Base-by-base conservation (phyloP, 768 basidiomycete species). In the Fomitopsis pulvina region DNA sequence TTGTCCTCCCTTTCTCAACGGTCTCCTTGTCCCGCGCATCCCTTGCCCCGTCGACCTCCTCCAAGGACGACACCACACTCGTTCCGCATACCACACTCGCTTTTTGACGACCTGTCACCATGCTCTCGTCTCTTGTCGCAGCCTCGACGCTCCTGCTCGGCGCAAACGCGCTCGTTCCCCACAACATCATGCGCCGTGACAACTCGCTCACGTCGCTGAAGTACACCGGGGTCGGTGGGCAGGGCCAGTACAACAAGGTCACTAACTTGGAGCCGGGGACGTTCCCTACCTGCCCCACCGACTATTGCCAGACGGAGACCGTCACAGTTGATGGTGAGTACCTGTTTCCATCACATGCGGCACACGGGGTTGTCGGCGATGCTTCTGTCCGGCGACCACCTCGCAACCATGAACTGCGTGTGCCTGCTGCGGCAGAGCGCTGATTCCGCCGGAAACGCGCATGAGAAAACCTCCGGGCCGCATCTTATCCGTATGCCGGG, bases 161-260 rank as follows among this genome's bases (percentile, higher is more conserved):
- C 41, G 48, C 57, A 24, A 27, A 56, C 44, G 50, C 56, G 44
- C 47, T 48, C 21, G 47, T 46, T 18, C 58, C 59, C 40, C 54
- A 57, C 53, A 54, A 60, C 57, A 47, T 57, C 40, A 43, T 49
- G 2, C 41, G 56, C 21, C 29, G 50, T 10, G 50, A 59, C 16
- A 60, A 60, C 34, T 34, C 63, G 11, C 61, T 64, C 47, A 62
- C 48, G 47, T 57, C 57, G 25, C 52, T 62, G 49, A 59, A 59
- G 49, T 62, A 62, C 58, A 62, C 57, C 32, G 47, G 51, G 25
- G 61, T 64, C 40, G 63, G 63, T 41, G 54, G 59, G n/a, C 27
- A 51, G 21, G 63, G 63, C 29, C 24, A 47, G 10, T 64, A 64
- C 52, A 34, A 58, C 47, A 53, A 62, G 50, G 63, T 64, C 39